A percentile compares a stretch with the other conserved stretches of the same genome.
These are phyloP conservation scores for Diospyros kaki DNA, from an alignment of 148 eudicot species.

Conservation along the genomic window DNA sequence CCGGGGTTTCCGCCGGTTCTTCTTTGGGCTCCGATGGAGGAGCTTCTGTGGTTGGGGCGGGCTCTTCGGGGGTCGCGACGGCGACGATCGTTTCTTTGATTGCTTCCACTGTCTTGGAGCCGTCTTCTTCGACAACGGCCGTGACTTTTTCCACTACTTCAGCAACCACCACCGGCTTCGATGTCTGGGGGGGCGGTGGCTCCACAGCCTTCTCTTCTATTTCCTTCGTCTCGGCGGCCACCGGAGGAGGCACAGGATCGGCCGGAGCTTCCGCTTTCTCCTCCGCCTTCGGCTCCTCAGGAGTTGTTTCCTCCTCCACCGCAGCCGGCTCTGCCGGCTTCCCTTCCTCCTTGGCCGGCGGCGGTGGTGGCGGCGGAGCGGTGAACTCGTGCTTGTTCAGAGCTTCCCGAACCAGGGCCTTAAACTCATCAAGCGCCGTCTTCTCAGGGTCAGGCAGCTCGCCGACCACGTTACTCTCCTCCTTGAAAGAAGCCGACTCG, in stretches of 20 bases:
- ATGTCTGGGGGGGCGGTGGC: slow-evolving; percentile 15
- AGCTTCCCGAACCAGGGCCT: slow-evolving; percentile 55
- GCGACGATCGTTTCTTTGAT: slow-evolving; percentile 68
- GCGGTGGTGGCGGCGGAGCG: no score
- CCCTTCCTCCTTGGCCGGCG: slow-evolving; percentile 25
- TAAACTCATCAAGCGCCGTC: slow-evolving; percentile 79
- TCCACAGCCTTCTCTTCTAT: slow-evolving; percentile 15
- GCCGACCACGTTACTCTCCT: slow-evolving; percentile 66
- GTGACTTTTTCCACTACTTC: slow-evolving; percentile 24
- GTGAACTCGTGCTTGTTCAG: slow-evolving; percentile 70
- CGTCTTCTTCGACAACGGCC: slow-evolving; percentile 31
- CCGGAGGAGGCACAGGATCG: neutral
- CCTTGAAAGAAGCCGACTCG: slow-evolving; percentile 57
- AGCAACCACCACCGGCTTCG: slow-evolving; percentile 12
- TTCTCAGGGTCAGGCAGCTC: slow-evolving; percentile 69
- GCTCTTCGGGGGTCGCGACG: slow-evolving; percentile 24
- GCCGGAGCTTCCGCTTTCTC: slow-evolving; percentile 27
- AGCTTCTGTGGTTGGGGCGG: slow-evolving; percentile 13
- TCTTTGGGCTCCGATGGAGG: slow-evolving; percentile 18
- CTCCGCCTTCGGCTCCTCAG: slow-evolving; percentile 13
- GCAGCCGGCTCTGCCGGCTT: slow-evolving; percentile 21
- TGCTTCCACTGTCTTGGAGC: slow-evolving; percentile 54
- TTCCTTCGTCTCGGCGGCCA: slow-evolving; percentile 11
- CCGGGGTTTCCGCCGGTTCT: slow-evolving; percentile 14
- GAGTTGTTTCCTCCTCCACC: slow-evolving; percentile 13